Evolutionary conservation across 306 rosid genomes (phyloP).

Genomic region (Lathyrus aphaca): DNA sequence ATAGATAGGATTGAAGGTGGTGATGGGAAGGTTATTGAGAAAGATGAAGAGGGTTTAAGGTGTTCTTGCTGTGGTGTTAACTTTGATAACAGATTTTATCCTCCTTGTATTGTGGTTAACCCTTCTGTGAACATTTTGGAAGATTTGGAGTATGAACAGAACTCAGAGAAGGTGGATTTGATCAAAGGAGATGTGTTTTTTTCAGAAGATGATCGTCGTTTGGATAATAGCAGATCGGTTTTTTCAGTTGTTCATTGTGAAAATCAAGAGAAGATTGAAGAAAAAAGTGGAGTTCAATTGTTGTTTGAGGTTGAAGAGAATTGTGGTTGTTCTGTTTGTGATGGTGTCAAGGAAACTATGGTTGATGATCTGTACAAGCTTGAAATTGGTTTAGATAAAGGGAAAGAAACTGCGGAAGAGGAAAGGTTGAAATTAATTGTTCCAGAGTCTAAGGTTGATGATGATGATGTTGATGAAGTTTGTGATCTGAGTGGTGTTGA

Average conservation of each 20-base stretch:
- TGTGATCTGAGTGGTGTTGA: conserved; percentile 41
- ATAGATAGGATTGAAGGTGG: conserved; percentile 50
- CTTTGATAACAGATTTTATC: conserved; percentile 54
- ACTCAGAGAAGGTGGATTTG: conserved; percentile 47
- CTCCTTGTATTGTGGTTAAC: conserved; percentile 70
- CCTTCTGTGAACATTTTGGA: conserved; percentile 72
- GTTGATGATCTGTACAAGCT: conserved; percentile 49
- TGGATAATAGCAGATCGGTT: conserved; percentile 64
- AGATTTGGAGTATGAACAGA: conserved; percentile 58
- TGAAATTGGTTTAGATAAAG: conserved; percentile 44
- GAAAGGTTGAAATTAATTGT: conserved; percentile 30
- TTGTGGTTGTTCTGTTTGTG: conserved; percentile 64
- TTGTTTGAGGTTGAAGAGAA: conserved; percentile 59
- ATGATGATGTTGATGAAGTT: conserved; percentile 38
- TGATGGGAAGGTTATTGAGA: conserved; percentile 41
- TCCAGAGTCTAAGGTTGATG: conserved; percentile 18
- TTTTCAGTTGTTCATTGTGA: conserved; percentile 47
- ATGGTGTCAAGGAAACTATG: conserved; percentile 47
- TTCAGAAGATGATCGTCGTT: conserved; percentile 48
- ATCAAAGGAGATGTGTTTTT: conserved; percentile 45
- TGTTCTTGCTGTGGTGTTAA: conserved; percentile 85
- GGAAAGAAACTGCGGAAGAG: conserved; percentile 41
- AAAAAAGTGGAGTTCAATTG: conserved; percentile 45
- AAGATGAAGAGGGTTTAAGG: conserved; percentile 49
- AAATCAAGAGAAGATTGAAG: conserved; percentile 50